Evolutionary conservation across 2,329 filamentous ascomycete species (phyloP).

Genomic region (Cadophora gregata): DNA sequence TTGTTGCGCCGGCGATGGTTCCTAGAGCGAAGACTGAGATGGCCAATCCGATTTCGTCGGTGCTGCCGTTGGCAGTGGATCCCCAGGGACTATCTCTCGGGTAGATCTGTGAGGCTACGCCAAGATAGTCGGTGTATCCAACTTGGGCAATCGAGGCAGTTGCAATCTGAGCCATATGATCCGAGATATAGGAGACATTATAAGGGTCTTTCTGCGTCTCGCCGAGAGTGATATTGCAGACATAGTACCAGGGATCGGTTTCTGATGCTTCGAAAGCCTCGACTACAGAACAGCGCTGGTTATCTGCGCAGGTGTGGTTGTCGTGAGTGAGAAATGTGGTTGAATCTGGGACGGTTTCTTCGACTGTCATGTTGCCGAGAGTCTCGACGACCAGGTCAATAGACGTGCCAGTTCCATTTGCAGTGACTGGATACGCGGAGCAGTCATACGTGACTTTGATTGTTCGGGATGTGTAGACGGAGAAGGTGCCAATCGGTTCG

Average conservation of each 20-base stretch:
- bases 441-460: slow-evolving; percentile 45
- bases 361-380: slow-evolving; percentile 34
- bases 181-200: slow-evolving; percentile 43
- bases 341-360: slow-evolving; percentile 42
- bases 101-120: slow-evolving; percentile 48
- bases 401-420: slow-evolving; percentile 43
- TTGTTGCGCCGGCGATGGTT: slow-evolving; percentile 34
- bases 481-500: slow-evolving; percentile 27
- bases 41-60: slow-evolving; percentile 45
- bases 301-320: slow-evolving; percentile 28
- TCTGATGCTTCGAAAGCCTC: slow-evolving; percentile 49
- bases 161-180: slow-evolving; percentile 45
- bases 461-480: slow-evolving; percentile 45
- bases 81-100: slow-evolving; percentile 51
- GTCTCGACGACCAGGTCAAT: slow-evolving; percentile 42
- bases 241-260: slow-evolving; percentile 49
- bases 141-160: slow-evolving; percentile 50
- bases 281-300: slow-evolving; percentile 40
- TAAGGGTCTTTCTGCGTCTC: slow-evolving; percentile 44
- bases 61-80: slow-evolving; percentile 42
- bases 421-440: slow-evolving; percentile 41
- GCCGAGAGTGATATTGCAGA: slow-evolving; percentile 48
- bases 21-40: slow-evolving; percentile 48
- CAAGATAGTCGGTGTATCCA: slow-evolving; percentile 43
- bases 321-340: slow-evolving; percentile 48